phyloP scores from a whole-genome alignment of 352 stramenopile species.

The Thalassiosira delicatula region DNA sequence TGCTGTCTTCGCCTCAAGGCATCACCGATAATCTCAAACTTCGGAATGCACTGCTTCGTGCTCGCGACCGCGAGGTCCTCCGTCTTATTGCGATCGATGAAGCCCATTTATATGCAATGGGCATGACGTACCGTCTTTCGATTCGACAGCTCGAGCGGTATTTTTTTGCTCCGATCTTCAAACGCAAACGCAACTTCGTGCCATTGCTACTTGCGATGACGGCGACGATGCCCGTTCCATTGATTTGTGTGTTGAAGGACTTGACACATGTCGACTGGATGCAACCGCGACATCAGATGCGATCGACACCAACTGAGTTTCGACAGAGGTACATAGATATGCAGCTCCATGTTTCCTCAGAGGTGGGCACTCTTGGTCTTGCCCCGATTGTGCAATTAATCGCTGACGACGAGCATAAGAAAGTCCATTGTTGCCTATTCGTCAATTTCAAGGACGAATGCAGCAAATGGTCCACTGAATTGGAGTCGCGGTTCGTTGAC shows the following conservation, averaged over 20 bases:
- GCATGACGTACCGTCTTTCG: not conserved
- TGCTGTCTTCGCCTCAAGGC: slow-evolving; percentile 18
- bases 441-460: slow-evolving; percentile 23
- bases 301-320: not conserved
- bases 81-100: slow-evolving; percentile 9
- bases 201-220: slow-evolving; percentile 20
- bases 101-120: slow-evolving; percentile 7
- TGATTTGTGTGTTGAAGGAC: not conserved
- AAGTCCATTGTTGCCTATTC: slow-evolving; percentile 6
- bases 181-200: not conserved
- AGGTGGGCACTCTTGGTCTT: too few relatives aligned
- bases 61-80: not conserved
- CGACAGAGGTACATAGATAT: slow-evolving; percentile 1
- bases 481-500: not conserved
- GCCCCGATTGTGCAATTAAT: too few relatives aligned
- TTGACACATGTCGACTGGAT: slow-evolving; percentile 18
- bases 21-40: not conserved
- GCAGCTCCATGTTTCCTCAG: not conserved
- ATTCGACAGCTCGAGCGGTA: not conserved
- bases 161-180: slow-evolving; percentile 15
- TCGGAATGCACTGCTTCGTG: not conserved
- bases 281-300: not conserved
- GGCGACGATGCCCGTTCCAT: slow-evolving; percentile 16
- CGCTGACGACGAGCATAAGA: too few relatives aligned
- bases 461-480: not conserved